Evolutionary conservation across 306 rosid genomes (phyloP).

Genomic region (Lagenaria siceraria): DNA sequence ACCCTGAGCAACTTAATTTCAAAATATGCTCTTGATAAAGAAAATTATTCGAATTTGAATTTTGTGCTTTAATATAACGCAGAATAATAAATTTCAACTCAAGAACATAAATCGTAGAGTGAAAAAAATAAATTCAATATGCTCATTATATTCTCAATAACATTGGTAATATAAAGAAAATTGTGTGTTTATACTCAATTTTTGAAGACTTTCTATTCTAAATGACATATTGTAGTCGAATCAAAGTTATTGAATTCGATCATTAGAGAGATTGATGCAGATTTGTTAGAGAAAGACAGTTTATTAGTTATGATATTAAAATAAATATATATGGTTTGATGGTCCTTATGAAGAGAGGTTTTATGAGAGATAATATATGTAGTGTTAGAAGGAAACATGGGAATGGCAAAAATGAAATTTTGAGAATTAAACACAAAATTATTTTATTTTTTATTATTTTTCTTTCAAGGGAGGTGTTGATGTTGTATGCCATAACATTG

Average conservation of each 20-base stretch:
- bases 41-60: no score
- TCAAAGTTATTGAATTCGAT: neutral
- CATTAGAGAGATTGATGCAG: neutral
- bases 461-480: neutral
- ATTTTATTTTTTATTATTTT: neutral
- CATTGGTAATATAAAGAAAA: no score
- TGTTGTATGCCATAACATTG: neutral
- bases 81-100: no score
- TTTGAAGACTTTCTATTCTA: neutral
- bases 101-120: no score
- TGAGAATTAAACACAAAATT: neutral
- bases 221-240: neutral
- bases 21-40: no score
- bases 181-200: no score
- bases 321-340: neutral
- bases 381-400: neutral
- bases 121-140: no score
- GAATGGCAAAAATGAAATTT: neutral
- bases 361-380: neutral
- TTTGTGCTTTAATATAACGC: no score
- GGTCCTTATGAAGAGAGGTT: neutral
- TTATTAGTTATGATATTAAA: neutral
- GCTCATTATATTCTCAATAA: no score
- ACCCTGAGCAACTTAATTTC: neutral
- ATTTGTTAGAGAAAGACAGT: neutral